A percentile compares a stretch with the other conserved stretches of the same genome.
These are phyloP conservation scores for Penicillium corylophilum DNA, from an alignment of 2,329 filamentous ascomycete genomes.

Conservation along the genomic window DNA sequence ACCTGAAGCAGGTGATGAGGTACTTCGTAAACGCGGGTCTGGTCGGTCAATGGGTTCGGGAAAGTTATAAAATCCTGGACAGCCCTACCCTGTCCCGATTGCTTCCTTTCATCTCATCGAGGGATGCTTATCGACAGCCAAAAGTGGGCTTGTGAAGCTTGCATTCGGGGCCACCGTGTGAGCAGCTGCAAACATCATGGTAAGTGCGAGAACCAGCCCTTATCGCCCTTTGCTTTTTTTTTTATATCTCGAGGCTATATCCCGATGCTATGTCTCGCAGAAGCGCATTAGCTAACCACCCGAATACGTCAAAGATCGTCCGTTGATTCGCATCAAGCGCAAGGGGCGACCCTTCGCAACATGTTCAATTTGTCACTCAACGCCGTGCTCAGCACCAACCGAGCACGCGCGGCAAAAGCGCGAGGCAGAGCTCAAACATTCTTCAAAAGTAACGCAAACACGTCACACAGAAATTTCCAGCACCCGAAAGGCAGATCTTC, in stretches of 20 bases:
- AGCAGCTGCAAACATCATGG: constrained; percentile 94
- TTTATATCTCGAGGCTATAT: too few relatives aligned
- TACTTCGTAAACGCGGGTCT: neutral
- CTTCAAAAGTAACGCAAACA: constrained; percentile 34
- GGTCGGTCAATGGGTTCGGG: neutral
- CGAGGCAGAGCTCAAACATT: constrained; percentile 33
- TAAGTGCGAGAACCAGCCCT: constrained; percentile 50
- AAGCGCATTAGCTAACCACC: neutral
- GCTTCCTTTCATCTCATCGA: constrained; percentile 18
- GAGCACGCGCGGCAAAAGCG: constrained; percentile 70
- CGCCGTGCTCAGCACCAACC: constrained; percentile 85
- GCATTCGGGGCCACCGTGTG: constrained; percentile 92
- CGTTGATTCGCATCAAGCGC: constrained; percentile 90
- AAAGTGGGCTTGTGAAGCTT: constrained; percentile 96
- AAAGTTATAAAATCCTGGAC: constrained; percentile 20
- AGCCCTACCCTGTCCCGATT: constrained; percentile 3
- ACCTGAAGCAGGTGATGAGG: neutral
- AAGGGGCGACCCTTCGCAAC: constrained; percentile 95
- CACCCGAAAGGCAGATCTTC: constrained; percentile 14
- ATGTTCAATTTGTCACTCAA: constrained; percentile 82
- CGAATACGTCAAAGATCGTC: constrained; percentile 63
- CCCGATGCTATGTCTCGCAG: neutral
- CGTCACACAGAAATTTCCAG: constrained; percentile 13
- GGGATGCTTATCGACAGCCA: constrained; percentile 84
- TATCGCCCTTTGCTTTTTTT: neutral